Evolutionary conservation across 257 asterid genomes (phyloP).

Genomic region (Gynochthodes officinalis): DNA sequence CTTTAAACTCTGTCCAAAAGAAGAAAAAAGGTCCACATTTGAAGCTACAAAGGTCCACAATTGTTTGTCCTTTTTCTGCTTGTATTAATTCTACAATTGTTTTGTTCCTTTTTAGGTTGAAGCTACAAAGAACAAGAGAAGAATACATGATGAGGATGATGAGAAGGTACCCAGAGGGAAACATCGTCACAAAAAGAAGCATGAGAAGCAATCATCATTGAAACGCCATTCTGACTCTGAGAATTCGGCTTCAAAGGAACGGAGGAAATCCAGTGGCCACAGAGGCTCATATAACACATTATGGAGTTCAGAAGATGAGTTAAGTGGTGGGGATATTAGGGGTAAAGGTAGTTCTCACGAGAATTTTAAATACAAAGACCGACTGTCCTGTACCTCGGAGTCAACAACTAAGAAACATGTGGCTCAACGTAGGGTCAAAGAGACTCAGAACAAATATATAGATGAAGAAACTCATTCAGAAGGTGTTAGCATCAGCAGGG

Average conservation of each 20-base stretch:
- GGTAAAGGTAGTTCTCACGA: conserved; percentile 33
- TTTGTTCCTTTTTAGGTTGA: conserved; percentile 45
- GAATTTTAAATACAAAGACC: conserved; percentile 29
- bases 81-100: not conserved
- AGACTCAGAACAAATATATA: conserved; percentile 16
- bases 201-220: conserved; percentile 39
- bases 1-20: too few relatives aligned
- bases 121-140: conserved; percentile 46
- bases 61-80: not conserved
- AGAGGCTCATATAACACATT: conserved; percentile 21
- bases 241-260: conserved; percentile 22
- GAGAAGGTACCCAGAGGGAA: conserved; percentile 43
- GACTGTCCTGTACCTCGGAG: conserved; percentile 17
- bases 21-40: too few relatives aligned
- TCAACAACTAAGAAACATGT: conserved; percentile 17
- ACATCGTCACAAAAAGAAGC: conserved; percentile 50
- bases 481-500: conserved; percentile 23
- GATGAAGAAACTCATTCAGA: conserved; percentile 33
- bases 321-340: conserved; percentile 28
- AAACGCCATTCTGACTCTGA: conserved; percentile 44
- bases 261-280: conserved; percentile 30
- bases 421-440: conserved; percentile 15
- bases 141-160: conserved; percentile 28
- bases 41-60: too few relatives aligned
- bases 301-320: conserved; percentile 38